These are phyloP conservation scores for Dillenia turbinata DNA, from an alignment of 164 flowering plant genomes.

Conservation along the genomic window DNA sequence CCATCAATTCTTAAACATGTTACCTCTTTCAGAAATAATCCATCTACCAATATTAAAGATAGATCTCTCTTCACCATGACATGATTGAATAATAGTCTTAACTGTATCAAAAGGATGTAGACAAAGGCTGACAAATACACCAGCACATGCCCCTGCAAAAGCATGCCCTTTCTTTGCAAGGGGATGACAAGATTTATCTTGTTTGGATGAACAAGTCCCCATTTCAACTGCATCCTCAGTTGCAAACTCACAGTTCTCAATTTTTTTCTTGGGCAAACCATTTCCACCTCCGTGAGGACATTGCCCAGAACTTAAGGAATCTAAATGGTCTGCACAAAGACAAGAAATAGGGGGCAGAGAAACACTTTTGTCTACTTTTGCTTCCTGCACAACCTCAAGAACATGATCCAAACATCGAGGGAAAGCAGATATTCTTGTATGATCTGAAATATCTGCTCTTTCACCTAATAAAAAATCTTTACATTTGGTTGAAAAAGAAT, in stretches of 20 bases:
- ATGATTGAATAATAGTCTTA: constrained; percentile 86
- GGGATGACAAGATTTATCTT: constrained; percentile 22
- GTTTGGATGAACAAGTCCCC: constrained; percentile 13
- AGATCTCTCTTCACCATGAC: constrained; percentile 46
- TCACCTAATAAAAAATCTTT: constrained; percentile 11
- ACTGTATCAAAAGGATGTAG: constrained; percentile 94
- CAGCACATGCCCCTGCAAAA: constrained; percentile 94
- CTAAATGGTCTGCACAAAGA: constrained; percentile 27
- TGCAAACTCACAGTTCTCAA: constrained; percentile 10
- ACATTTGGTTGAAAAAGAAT: constrained; percentile 5
- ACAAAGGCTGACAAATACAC: constrained; percentile 86
- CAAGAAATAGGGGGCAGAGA: constrained; percentile 19
- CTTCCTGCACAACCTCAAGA: constrained; percentile 12
- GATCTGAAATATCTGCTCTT: neutral
- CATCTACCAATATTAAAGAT: constrained; percentile 47
- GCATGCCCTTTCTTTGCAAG: constrained; percentile 83
- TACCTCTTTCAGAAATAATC: constrained; percentile 90
- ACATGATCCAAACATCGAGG: constrained; percentile 32
- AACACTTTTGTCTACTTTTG: constrained; percentile 9
- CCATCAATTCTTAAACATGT: neutral
- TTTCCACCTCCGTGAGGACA: constrained; percentile 17
- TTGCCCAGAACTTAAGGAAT: constrained; percentile 14
- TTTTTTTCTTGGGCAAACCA: constrained; percentile 9
- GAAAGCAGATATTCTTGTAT: constrained; percentile 4
- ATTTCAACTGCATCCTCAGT: constrained; percentile 13